Percentiles rank a stretch among this genome's conserved stretches.
These are phyloP conservation scores for Tephrocybe rancida DNA, from an alignment of 768 basidiomycete genomes.

Conservation along the genomic window DNA sequence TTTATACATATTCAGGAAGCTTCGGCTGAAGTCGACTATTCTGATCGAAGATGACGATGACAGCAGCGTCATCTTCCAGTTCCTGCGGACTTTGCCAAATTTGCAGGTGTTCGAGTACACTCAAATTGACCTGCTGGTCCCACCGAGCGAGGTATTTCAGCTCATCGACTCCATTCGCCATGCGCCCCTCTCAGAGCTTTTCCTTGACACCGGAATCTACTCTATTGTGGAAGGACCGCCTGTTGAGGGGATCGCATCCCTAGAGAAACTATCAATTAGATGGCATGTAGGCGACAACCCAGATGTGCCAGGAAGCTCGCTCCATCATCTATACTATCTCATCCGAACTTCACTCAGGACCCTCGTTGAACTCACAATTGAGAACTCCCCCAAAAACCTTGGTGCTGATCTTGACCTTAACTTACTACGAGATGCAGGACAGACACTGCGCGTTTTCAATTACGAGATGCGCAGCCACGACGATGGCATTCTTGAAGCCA, in stretches of 20 bases:
- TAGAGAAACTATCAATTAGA: neutral
- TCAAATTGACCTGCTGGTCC: neutral
- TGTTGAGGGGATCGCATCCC: neutral
- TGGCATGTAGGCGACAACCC: neutral
- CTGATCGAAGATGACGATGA: neutral
- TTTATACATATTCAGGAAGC: neutral
- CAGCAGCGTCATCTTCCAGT: neutral
- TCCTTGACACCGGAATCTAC: neutral
- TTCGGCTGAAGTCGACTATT: too few species aligned
- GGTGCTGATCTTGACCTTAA: neutral
- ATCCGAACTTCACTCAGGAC: neutral
- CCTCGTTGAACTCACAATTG: neutral
- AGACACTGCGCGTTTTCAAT: slow-evolving; percentile 1
- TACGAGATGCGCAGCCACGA: neutral
- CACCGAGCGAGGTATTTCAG: neutral
- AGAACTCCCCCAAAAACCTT: neutral
- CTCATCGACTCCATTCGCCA: too few species aligned
- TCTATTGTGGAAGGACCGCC: neutral
- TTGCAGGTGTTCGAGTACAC: neutral
- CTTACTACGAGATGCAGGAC: neutral
- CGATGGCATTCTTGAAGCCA: neutral
- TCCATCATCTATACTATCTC: neutral
- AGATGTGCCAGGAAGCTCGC: neutral
- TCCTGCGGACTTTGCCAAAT: too few species aligned
- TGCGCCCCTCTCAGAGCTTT: too few species aligned